Conservation (phyloP, 108 stramenopile genomes). For the Stephanodiscus minutulus region DNA sequence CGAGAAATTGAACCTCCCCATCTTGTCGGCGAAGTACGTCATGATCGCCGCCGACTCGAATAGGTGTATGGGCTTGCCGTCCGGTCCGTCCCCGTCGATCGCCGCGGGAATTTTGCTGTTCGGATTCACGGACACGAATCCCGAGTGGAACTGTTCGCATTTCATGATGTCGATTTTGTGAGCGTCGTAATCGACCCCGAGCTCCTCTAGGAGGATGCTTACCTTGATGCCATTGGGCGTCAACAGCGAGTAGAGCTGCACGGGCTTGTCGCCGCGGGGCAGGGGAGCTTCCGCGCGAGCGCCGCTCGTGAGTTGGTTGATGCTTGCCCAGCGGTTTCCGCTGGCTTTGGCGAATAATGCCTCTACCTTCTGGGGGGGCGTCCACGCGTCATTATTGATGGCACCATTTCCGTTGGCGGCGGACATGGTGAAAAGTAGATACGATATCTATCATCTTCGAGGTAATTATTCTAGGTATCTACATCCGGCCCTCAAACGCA, state of each 20-base stretch:
- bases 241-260: conserved; percentile 84
- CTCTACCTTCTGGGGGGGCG: background rate
- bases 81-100: conserved; percentile 46
- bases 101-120: conserved; percentile 91
- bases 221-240: conserved; percentile 92
- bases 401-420: background rate
- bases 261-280: conserved; percentile 60
- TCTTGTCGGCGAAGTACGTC: conserved; percentile 79
- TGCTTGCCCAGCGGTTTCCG: conserved; percentile 10
- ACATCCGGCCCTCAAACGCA: too few relatives aligned
- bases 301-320: conserved; percentile 76
- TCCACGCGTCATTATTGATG: background rate
- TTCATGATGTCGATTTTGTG: conserved; percentile 64
- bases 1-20: conserved; percentile 38
- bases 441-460: too few relatives aligned
- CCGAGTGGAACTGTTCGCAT: conserved; percentile 79
- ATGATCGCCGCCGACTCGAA: conserved; percentile 86
- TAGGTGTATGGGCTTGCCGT: conserved; percentile 55
- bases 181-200: conserved; percentile 83
- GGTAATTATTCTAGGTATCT: too few relatives aligned
- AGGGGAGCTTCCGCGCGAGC: conserved; percentile 63
- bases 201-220: conserved; percentile 82
- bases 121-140: conserved; percentile 85
- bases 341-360: background rate
- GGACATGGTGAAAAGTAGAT: too few relatives aligned